A percentile compares a stretch with the other conserved stretches of the same genome.
These are phyloP conservation scores for Mallotus nudiflorus DNA, from an alignment of 345 rosid genomes.

Conservation along the genomic window DNA sequence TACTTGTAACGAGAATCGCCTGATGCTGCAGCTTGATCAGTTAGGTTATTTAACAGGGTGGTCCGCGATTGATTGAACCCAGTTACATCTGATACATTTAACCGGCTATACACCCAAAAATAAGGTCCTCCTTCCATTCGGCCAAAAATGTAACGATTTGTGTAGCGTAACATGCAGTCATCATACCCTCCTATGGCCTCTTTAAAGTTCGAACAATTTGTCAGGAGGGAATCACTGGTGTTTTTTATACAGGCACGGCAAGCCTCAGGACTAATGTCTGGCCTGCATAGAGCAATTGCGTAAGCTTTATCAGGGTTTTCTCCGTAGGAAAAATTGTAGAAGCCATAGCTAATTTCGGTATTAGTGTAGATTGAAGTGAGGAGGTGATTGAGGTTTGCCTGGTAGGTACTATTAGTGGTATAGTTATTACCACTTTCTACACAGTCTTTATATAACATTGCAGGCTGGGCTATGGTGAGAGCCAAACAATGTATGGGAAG, in stretches of 20 bases:
- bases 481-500: too few species aligned
- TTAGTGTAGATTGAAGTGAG: slow-evolving; percentile 2
- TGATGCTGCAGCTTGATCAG: background rate
- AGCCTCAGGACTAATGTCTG: background rate
- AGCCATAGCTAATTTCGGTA: slow-evolving; percentile 3
- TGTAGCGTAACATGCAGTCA: slow-evolving; percentile 11
- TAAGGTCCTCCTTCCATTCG: background rate
- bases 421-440: slow-evolving; percentile 18
- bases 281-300: slow-evolving; percentile 24
- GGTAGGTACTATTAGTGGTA: slow-evolving; percentile 15
- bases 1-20: slow-evolving; percentile 8
- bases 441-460: background rate
- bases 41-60: background rate
- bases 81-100: background rate
- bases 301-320: slow-evolving; percentile 11
- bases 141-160: slow-evolving; percentile 1
- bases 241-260: slow-evolving; percentile 1
- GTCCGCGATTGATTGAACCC: slow-evolving; percentile 5
- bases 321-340: slow-evolving; percentile 15
- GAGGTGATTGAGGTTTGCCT: slow-evolving; percentile 16
- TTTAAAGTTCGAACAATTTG: slow-evolving; percentile 14
- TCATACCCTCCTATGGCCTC: slow-evolving; percentile 13
- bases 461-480: too few species aligned
- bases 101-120: fast-evolving
- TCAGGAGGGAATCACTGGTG: background rate